Base-by-base conservation (phyloP, 2,329 filamentous ascomycete species). In the Fusarium floridanum region DNA sequence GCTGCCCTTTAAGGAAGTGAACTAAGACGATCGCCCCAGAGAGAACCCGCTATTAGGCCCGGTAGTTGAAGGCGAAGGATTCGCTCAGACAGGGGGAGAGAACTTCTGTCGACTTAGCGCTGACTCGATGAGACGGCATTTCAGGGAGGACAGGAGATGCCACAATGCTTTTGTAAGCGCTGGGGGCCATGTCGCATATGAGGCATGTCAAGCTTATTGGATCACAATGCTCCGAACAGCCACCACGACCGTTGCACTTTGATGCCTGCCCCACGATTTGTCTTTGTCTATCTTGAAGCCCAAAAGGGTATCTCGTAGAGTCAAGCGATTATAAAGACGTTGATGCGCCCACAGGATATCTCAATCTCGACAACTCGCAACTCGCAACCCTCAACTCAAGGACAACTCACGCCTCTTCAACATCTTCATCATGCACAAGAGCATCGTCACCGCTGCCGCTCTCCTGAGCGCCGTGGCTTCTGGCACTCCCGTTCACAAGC, bases 391-490 rank as follows among this genome's bases (percentile, higher is more conserved):
- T 48, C 43, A 48, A 27, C 16, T 41, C 61, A 20, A 6, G 24
- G 22, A 48, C 14, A 48, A 37, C 16, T 16, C 24, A 12, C 27
- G 11, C 22, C 14, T 50, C 32, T 12, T 9, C 3, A 22, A 61
- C n/a, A 61, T 2, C 16, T 16, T 36, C 27, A 34, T 9, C 24
- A 75, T 75, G 73, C 73, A 76, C 43, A 76, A 62, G 41, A 76
- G 61, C 45, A 2, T 76, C 12, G 20, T 76, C 16, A 50, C 71
- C 2, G 73, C 68, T 9, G 64, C 65, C 16, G 71, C 68, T 16
- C 48, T 78, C 9, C 66, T 78, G 4, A 61, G 76, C 48, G 76
- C 66, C 10, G 53, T 79, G 36, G 59, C 72, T 7, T 68, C 76
- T 69, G 27, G 22, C 24, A 32, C 62, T 5, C 41, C 71, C 22